These are phyloP conservation scores for Sisymbrium irio DNA, from an alignment of 345 rosid genomes.

Conservation along the genomic window DNA sequence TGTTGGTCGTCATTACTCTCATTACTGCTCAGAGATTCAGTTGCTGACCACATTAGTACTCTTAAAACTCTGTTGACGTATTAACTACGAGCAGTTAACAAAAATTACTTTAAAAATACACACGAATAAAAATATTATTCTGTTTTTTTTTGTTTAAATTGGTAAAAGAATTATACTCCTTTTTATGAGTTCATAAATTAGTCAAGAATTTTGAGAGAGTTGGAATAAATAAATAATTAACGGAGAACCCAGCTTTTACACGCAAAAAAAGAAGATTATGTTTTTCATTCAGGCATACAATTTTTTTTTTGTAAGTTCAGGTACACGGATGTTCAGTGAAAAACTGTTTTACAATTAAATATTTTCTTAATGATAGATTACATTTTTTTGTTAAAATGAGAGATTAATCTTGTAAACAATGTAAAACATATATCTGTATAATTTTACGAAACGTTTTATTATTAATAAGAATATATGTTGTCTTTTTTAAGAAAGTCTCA, in stretches of 20 bases:
- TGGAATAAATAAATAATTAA: too few relatives aligned
- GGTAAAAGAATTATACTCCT: not conserved
- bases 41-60: conserved; percentile 4
- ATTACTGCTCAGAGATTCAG: not conserved
- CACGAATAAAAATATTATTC: not conserved
- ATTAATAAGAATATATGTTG: not conserved
- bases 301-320: too few relatives aligned
- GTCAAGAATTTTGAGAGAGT: not conserved
- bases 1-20: conserved; percentile 10
- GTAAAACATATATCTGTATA: too few relatives aligned
- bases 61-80: not conserved
- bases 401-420: not conserved
- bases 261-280: not conserved
- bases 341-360: not conserved
- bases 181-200: not conserved
- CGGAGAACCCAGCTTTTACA: too few relatives aligned
- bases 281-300: not conserved
- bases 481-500: not conserved
- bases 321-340: not conserved
- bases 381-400: not conserved
- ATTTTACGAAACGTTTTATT: not conserved
- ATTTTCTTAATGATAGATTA: not conserved
- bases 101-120: not conserved
- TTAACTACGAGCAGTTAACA: not conserved
- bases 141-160: not conserved